phyloP scores from a whole-genome alignment of 169 alveolate genomes.

The Plasmodium ovale region DNA sequence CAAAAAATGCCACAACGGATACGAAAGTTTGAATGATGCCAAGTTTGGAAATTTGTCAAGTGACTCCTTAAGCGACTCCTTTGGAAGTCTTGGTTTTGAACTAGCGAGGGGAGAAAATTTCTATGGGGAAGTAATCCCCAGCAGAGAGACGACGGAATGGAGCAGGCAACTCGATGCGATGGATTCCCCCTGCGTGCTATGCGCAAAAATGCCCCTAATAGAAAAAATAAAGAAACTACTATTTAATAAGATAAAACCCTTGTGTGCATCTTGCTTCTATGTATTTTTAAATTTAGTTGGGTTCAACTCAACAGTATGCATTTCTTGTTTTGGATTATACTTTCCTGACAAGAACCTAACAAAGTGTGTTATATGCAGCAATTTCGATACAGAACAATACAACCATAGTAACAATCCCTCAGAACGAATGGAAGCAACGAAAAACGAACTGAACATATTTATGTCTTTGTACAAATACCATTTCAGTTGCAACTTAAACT shows the following conservation, averaged over 20 bases:
- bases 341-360: not conserved
- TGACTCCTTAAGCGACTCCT: too few relatives aligned
- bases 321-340: slow-evolving; percentile 29
- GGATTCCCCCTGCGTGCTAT: slow-evolving; percentile 10
- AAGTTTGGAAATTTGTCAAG: too few relatives aligned
- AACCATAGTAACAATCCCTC: not conserved
- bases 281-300: slow-evolving; percentile 23
- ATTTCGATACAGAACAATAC: not conserved
- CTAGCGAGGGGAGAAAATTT: too few relatives aligned
- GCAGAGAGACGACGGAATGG: too few relatives aligned
- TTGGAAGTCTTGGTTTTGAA: too few relatives aligned
- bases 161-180: too few relatives aligned
- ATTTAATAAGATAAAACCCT: slow-evolving; percentile 22
- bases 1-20: too few relatives aligned
- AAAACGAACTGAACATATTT: slow-evolving; percentile 31
- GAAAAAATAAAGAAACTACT: slow-evolving; percentile 16
- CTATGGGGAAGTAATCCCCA: too few relatives aligned
- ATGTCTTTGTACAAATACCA: slow-evolving; percentile 19
- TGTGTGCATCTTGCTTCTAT: slow-evolving; percentile 35
- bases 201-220: not conserved
- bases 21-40: too few relatives aligned
- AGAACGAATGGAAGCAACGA: not conserved
- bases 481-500: not conserved
- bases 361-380: slow-evolving; percentile 22
- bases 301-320: slow-evolving; percentile 7